A percentile compares a stretch with the other conserved stretches of the same genome.
These are phyloP conservation scores for Microstroma glucosiphilum DNA, from an alignment of 1,284 basidiomycete species.

Conservation along the genomic window DNA sequence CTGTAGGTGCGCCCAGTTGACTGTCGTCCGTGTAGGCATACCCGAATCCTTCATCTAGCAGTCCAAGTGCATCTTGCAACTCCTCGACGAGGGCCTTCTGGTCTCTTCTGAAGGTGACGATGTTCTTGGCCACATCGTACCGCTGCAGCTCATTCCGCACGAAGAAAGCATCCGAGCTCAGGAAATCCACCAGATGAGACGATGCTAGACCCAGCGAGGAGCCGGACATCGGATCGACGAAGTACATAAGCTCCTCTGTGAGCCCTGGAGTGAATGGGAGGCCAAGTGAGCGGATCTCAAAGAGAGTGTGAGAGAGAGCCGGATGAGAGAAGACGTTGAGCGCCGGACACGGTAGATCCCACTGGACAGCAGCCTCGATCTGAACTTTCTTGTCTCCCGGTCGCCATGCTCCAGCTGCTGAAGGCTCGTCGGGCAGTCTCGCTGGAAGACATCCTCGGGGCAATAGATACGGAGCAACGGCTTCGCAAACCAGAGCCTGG, in stretches of 20 bases:
- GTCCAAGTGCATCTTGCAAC: not conserved
- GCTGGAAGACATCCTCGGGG: constrained; percentile 27
- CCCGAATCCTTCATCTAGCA: not conserved
- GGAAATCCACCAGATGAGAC: constrained; percentile 46
- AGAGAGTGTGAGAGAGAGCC: not conserved
- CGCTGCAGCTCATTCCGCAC: constrained; percentile 70
- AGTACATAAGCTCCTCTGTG: not conserved
- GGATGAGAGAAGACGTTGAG: constrained; percentile 54
- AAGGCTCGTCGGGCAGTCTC: not conserved
- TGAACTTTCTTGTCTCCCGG: no score
- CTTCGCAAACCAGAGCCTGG: constrained; percentile 18
- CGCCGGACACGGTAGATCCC: constrained; percentile 42
- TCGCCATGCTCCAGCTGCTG: not conserved
- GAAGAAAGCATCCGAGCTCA: constrained; percentile 75
- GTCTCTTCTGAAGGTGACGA: constrained; percentile 66
- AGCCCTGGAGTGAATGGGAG: not conserved
- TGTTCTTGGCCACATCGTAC: constrained; percentile 68
- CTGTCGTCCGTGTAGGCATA: not conserved
- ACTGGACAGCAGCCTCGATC: not conserved
- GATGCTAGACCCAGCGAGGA: not conserved
- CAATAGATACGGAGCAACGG: constrained; percentile 20
- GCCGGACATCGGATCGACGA: not conserved
- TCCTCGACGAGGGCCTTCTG: constrained; percentile 35
- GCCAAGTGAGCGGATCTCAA: not conserved
- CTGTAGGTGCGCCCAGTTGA: not conserved